Evolutionary conservation across 2,329 filamentous ascomycete species (phyloP).

Genomic region (Chaetomiaceae sp.): DNA sequence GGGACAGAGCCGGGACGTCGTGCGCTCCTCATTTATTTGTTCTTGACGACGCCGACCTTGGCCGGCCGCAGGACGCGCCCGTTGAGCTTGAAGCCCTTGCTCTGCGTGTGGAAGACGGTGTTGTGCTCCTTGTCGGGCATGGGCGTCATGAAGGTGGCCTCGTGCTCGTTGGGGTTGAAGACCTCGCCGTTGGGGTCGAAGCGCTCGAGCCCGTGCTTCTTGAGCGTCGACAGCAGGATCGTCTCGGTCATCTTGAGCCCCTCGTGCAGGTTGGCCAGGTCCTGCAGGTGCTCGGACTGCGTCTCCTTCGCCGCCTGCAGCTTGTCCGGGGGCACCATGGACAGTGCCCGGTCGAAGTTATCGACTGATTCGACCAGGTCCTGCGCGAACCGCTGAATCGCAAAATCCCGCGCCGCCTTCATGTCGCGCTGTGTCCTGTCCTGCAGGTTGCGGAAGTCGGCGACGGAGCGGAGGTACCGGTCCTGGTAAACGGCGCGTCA

Average conservation of each 20-base stretch:
- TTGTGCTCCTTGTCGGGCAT: slow-evolving; percentile 84
- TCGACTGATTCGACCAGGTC: slow-evolving; percentile 94
- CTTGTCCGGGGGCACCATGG: slow-evolving; percentile 70
- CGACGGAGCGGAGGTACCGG: slow-evolving; percentile 86
- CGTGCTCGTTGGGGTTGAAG: slow-evolving; percentile 95
- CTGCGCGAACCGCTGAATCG: slow-evolving; percentile 90
- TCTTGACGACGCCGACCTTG: slow-evolving; percentile 72
- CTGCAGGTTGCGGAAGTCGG: slow-evolving; percentile 97
- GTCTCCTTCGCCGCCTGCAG: slow-evolving; percentile 43
- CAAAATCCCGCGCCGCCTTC: slow-evolving; percentile 81
- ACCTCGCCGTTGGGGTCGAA: slow-evolving; percentile 78
- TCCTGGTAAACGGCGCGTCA: slow-evolving; percentile 55
- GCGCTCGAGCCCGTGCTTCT: slow-evolving; percentile 90
- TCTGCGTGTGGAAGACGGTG: slow-evolving; percentile 84
- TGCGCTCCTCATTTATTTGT: slow-evolving; percentile 20
- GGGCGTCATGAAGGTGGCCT: slow-evolving; percentile 91
- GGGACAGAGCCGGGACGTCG: background rate
- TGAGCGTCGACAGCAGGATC: slow-evolving; percentile 79
- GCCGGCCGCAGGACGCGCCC: slow-evolving; percentile 82
- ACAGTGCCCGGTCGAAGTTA: slow-evolving; percentile 90
- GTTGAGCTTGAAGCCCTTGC: slow-evolving; percentile 93
- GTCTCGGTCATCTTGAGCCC: slow-evolving; percentile 93
- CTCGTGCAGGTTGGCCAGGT: slow-evolving; percentile 74
- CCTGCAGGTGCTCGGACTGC: slow-evolving; percentile 53
- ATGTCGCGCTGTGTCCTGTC: slow-evolving; percentile 89